phyloP scores from a whole-genome alignment of 2,329 filamentous ascomycete species.

The Colletotrichum sp. region DNA sequence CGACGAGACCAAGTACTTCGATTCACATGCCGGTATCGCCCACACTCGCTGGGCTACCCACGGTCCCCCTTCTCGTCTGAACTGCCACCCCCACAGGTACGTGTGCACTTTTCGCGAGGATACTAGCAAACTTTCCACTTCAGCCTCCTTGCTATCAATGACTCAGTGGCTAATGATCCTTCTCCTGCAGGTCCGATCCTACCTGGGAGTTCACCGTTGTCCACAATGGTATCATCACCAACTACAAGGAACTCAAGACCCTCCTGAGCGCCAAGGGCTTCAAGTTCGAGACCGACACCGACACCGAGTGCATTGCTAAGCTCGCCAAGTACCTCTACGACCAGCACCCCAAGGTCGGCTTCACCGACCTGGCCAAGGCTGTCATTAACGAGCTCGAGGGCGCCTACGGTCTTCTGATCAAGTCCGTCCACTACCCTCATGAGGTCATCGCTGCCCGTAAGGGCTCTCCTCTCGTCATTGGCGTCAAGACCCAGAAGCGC shows the following conservation, averaged over 20 bases:
- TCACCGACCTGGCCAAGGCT: constrained; percentile 95
- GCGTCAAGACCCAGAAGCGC: constrained; percentile 95
- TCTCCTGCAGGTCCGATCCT: constrained; percentile 77
- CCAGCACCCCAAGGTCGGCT: constrained; percentile 90
- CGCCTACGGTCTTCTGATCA: constrained; percentile 95
- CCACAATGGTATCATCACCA: constrained; percentile 99
- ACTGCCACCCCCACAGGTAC: constrained; percentile 98
- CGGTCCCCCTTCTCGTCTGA: constrained; percentile 88
- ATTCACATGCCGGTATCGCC: constrained; percentile 97
- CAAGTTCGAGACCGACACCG: constrained; percentile 98
- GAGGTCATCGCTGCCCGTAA: constrained; percentile 98
- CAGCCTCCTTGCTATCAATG: neutral
- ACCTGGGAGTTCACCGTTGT: constrained; percentile 97
- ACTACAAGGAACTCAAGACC: constrained; percentile 99
- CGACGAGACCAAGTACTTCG: constrained; percentile 91
- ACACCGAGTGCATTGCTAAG: constrained; percentile 99
- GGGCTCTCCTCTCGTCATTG: constrained; percentile 96
- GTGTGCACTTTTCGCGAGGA: constrained; percentile 30
- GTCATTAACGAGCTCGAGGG: constrained; percentile 98
- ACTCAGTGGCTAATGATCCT: constrained; percentile 14
- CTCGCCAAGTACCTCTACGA: constrained; percentile 98
- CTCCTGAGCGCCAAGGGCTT: constrained; percentile 94
- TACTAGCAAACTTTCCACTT: neutral
- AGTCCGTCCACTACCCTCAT: constrained; percentile 98
- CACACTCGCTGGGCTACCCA: constrained; percentile 99